Percentiles rank a stretch among this genome's conserved stretches.
Conservation (phyloP, 176 grass and related monocot genomes). For the Eragrostis curvula region DNA sequence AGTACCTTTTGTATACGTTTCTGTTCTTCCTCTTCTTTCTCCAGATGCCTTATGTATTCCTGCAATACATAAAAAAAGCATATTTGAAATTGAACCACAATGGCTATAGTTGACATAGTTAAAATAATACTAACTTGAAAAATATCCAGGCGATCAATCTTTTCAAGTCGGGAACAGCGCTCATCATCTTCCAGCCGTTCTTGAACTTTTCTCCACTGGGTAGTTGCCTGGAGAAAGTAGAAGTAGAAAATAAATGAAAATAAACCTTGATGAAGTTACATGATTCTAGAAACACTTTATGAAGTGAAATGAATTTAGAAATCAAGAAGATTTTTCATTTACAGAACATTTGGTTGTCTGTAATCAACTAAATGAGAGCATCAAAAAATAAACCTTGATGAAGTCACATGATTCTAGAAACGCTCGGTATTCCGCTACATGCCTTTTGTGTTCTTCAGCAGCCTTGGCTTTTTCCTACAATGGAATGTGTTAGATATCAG, state of each 20-base stretch:
- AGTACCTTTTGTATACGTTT: conserved; percentile 81
- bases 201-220: conserved; percentile 95
- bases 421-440: conserved; percentile 75
- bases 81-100: conserved; percentile 28
- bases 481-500: conserved; percentile 1
- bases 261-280: neutral
- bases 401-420: conserved; percentile 99
- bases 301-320: no score
- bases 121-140: conserved; percentile 84
- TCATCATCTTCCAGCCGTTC: conserved; percentile 93
- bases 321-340: neutral
- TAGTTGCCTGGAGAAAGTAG: conserved; percentile 62
- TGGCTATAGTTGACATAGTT: neutral
- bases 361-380: conserved; percentile 30
- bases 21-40: conserved; percentile 89
- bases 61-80: conserved; percentile 49
- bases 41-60: conserved; percentile 82
- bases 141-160: conserved; percentile 82
- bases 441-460: conserved; percentile 75
- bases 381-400: conserved; percentile 73
- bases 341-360: neutral
- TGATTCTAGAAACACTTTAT: no score
- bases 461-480: conserved; percentile 93
- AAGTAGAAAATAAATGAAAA: no score
- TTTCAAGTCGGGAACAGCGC: conserved; percentile 82